A percentile compares a stretch with the other conserved stretches of the same genome.
These are phyloP conservation scores for Penicillium sp. DNA, from an alignment of 2,329 filamentous ascomycete species.

Conservation along the genomic window DNA sequence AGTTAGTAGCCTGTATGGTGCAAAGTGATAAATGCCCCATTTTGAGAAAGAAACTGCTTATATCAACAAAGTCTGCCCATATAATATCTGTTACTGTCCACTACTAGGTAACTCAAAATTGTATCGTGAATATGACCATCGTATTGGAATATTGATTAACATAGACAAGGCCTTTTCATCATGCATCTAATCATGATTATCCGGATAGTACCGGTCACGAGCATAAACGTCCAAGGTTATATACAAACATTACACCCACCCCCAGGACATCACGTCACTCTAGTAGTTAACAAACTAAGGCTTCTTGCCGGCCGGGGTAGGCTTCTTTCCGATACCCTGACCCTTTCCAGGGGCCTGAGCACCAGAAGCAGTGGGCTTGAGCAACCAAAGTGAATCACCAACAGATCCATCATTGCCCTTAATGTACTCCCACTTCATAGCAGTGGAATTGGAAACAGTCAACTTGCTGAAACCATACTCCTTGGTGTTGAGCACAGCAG, in stretches of 20 bases:
- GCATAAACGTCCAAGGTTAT: background rate
- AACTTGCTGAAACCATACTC: constrained; percentile 54
- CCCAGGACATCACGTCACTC: background rate
- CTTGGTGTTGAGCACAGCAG: constrained; percentile 46
- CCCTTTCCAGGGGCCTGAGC: background rate
- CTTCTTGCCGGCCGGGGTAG: background rate
- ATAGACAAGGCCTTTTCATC: background rate
- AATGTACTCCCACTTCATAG: constrained; percentile 50
- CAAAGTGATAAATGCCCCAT: too few species aligned
- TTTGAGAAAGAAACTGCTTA: too few species aligned
- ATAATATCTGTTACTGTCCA: too few species aligned
- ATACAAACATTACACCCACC: background rate
- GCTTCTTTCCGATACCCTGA: background rate
- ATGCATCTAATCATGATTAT: background rate
- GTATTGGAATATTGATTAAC: background rate
- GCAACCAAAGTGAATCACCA: constrained; percentile 41
- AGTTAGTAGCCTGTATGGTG: background rate
- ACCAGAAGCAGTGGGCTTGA: constrained; percentile 26
- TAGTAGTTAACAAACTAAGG: background rate
- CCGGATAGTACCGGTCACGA: background rate
- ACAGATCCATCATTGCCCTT: constrained; percentile 41
- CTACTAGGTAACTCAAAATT: too few species aligned
- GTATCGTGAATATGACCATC: too few species aligned
- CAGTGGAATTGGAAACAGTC: constrained; percentile 43
- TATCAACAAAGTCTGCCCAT: too few species aligned